These are phyloP conservation scores for Termitomyces bulborhizus DNA, from an alignment of 768 basidiomycete genomes.

Conservation along the genomic window DNA sequence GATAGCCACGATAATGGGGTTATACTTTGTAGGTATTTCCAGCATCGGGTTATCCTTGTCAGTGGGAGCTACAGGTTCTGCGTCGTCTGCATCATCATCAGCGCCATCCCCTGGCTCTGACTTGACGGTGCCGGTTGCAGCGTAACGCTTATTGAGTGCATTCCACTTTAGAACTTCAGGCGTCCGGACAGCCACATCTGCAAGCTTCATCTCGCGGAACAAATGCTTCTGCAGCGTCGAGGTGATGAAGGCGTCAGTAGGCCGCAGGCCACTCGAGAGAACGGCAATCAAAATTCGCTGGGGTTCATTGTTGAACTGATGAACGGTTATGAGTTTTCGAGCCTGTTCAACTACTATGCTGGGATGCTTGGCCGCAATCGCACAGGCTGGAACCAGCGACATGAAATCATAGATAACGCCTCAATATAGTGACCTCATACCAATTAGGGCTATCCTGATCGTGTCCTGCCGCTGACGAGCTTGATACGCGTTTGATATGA, in stretches of 20 bases:
- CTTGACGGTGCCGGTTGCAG: conserved; percentile 33
- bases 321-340: conserved; percentile 63
- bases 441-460: conserved; percentile 70
- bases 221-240: conserved; percentile 80
- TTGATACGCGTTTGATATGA: conserved; percentile 69
- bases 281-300: conserved; percentile 70
- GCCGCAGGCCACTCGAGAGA: conserved; percentile 62
- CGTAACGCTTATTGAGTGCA: conserved; percentile 49
- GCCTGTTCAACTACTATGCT: conserved; percentile 64
- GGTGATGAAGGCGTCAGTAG: conserved; percentile 72
- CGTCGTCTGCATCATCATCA: conserved; percentile 31
- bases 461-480: conserved; percentile 55
- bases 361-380: conserved; percentile 51
- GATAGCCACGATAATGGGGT: conserved; percentile 61
- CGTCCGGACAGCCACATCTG: conserved; percentile 58
- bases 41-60: conserved; percentile 15
- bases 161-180: conserved; percentile 63
- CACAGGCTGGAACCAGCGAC: conserved; percentile 52
- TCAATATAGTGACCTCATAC: conserved; percentile 30
- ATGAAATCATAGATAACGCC: background rate
- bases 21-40: conserved; percentile 60
- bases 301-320: conserved; percentile 88
- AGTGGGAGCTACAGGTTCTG: conserved; percentile 15
- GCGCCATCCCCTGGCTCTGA: conserved; percentile 23
- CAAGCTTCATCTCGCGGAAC: conserved; percentile 70